Evolutionary conservation across 2,329 filamentous ascomycete species (phyloP), one percentile per base, ranked within the genome.

Genomic region (Trichoderma atroviride): DNA sequence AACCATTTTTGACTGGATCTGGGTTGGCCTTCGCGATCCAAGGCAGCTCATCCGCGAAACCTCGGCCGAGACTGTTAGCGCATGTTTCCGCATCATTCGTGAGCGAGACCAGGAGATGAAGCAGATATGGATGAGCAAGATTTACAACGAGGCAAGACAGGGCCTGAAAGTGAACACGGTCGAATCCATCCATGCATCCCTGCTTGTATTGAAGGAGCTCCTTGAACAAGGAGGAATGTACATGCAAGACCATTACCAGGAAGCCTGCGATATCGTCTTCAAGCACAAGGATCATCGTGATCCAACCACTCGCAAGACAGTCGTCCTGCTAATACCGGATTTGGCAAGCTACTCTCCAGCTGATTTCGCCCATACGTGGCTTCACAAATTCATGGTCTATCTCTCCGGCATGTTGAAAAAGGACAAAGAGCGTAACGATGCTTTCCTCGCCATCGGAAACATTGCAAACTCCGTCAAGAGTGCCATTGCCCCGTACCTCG

Each of bases 301-400:
- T 74, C 84, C 89, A 4, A 91, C 94, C 43, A 96, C 98, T 74
- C 88, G 95, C 67, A 92, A 92, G 75, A 96, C 97, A 7, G 92
- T 98, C 37, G 93, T 98, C 47, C 87, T 92, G 66, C 89, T 97
- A 69, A 97, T 99, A 65, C 96, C 96, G 0, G 92, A 96, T 70
- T 86, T 99, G 29, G 96, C 96, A 52, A 93, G 91, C 75, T 99
- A 99, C 76, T 92, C 94, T 0, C 96, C 96, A 0, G 88, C 91
- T 53, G 94, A 97, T 71, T 99, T 99, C 78, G 92, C 92, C 68
- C 88, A 91, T 72, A 89, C 88, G 35, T 96, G 97, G 79, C 86
- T 99, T 3, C 94, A 97, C 79, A 92, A 94, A 76, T 98, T 97
- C 81, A 99, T 99, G 96, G 88, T 97, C 19, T 97, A 97, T 77